Evolutionary conservation across 352 stramenopile genomes (phyloP).

Genomic region (Globisporangium splendens): DNA sequence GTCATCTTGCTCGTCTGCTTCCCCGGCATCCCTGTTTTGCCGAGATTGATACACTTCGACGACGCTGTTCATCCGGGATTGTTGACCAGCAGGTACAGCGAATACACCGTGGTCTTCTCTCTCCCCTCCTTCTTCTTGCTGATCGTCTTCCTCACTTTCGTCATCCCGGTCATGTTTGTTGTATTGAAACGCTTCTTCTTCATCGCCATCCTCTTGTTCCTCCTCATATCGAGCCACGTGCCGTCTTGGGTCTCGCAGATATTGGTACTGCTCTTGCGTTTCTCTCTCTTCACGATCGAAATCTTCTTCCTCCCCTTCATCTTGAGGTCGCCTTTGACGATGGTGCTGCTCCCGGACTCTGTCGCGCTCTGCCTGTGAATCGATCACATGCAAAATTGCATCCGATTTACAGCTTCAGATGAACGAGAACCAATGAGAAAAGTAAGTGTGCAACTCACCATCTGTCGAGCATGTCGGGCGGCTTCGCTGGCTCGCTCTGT

Average conservation of each 20-base stretch:
- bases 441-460: conserved; percentile 21
- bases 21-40: not conserved
- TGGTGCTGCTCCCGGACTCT: not conserved
- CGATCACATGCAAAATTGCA: no score
- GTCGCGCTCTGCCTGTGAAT: not conserved
- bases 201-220: conserved; percentile 23
- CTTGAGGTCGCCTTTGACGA: not conserved
- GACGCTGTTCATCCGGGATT: conserved; percentile 12
- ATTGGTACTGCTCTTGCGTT: not conserved
- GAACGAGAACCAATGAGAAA: not conserved
- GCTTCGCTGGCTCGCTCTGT: conserved; percentile 35
- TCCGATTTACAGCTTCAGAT: not conserved
- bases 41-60: conserved; percentile 12
- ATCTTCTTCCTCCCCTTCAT: conserved; percentile 15
- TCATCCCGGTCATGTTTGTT: conserved; percentile 6
- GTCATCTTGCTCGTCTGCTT: not conserved
- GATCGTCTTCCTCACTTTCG: not conserved
- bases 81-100: not conserved
- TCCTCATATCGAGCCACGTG: conserved; percentile 2
- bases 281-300: not conserved
- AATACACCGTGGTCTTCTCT: conserved; percentile 3
- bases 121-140: conserved; percentile 6
- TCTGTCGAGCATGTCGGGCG: conserved; percentile 25
- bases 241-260: conserved; percentile 1
- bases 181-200: conserved; percentile 26